These are phyloP conservation scores for Xerocomellus chrysenteron DNA, from an alignment of 768 basidiomycete genomes.

Conservation along the genomic window DNA sequence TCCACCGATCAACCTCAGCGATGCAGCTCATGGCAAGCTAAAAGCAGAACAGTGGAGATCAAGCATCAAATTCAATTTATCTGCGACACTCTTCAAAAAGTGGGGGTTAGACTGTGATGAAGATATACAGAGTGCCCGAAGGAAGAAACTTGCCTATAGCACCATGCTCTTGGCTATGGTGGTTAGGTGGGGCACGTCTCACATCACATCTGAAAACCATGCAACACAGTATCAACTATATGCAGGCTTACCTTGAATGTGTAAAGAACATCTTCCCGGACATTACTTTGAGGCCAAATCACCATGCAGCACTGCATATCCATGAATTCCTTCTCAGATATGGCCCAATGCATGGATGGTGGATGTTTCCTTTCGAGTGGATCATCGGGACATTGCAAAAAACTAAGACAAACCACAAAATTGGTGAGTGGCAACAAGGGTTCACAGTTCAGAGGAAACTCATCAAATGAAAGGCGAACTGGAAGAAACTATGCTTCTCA, in stretches of 20 bases:
- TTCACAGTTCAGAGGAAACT: neutral
- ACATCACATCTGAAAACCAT: constrained; percentile 17
- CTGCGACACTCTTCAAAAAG: constrained; percentile 24
- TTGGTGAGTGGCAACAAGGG: neutral
- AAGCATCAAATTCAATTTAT: constrained; percentile 26
- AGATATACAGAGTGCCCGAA: neutral
- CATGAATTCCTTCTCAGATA: constrained; percentile 23
- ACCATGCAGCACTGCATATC: constrained; percentile 36
- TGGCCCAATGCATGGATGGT: constrained; percentile 36
- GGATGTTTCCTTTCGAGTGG: constrained; percentile 35
- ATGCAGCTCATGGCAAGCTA: constrained; percentile 31
- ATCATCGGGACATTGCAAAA: constrained; percentile 27
- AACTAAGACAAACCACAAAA: constrained; percentile 7
- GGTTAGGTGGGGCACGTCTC: constrained; percentile 14
- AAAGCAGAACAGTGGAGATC: constrained; percentile 36
- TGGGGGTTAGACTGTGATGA: constrained; percentile 17
- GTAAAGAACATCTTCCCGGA: constrained; percentile 20
- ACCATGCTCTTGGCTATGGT: constrained; percentile 22
- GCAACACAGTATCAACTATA: constrained; percentile 15
- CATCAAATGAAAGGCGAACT: neutral
- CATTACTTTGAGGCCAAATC: constrained; percentile 25
- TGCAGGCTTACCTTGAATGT: constrained; percentile 24
- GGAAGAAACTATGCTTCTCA: constrained; percentile 4
- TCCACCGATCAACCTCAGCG: constrained; percentile 17
- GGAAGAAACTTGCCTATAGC: constrained; percentile 19